Base-by-base conservation (phyloP, 2,329 filamentous ascomycete genomes). In the Samsoniella hepiali region DNA sequence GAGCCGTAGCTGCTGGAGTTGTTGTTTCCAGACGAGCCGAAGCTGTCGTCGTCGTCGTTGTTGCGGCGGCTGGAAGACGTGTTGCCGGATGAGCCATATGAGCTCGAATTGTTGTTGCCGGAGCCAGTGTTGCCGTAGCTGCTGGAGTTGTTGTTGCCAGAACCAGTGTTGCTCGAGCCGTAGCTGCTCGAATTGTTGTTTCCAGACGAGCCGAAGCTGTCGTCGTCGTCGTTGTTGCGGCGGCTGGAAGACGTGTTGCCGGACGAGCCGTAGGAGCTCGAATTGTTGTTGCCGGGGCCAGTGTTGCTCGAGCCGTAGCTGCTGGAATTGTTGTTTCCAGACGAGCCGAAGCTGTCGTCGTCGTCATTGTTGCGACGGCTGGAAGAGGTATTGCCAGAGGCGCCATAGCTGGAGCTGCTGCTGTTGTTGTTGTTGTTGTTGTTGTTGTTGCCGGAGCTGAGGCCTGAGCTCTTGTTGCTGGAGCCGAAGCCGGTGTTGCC, bases 101-200 rank as follows among this genome's bases (percentile, higher is more conserved):
- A 61, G 61, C 60, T 68, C 55, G 47, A 51, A 9, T 49, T 56
- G 45, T 70, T 63, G 40, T 68, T 68, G 49, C 62, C 51, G 38
- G 58, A 58, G 29, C 49, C 54, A 17, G 57, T 63, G 50, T 49
- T 49, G 38, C 49, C 58, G 27, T 47, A 61, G 15, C 58, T 63
- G 36, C 63, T 63, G 60, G 64, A 64, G 45, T 70, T 62, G 32
- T 67, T 63, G 57, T 65, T 60, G n/a, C 81, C 81, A 13, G 80
- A 60, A 5, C 22, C 22, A 22, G 22, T 22, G 22, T 22, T 22
- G 22, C 22, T 22, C 22, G 71, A 70, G 47, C 71, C 72, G 36
- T 64, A 68, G 56, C 68, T 68, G 57, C 67, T 68, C 58, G 63
- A 67, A 66, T 67, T 64, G 57, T 49, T 53, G 49, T 63, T 66